phyloP scores from a whole-genome alignment of 345 rosid species.

The Dovyalis caffra region DNA sequence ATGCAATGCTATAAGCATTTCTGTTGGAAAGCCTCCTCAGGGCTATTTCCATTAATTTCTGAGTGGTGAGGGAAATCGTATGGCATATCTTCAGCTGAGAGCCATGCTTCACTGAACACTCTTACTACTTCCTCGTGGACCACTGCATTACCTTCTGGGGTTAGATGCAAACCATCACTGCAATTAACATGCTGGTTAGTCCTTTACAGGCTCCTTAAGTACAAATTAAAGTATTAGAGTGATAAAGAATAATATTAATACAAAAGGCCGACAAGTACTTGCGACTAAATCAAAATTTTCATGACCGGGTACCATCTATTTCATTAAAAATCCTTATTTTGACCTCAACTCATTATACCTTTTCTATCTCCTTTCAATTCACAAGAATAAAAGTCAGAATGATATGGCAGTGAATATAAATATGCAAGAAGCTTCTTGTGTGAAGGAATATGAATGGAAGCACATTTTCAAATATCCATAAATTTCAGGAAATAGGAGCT shows the following conservation, averaged over 20 bases:
- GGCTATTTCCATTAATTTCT: constrained; percentile 54
- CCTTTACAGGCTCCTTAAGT: neutral
- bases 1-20: constrained; percentile 31
- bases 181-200: constrained; percentile 12
- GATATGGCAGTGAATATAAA: too few relatives aligned
- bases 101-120: constrained; percentile 67
- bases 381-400: too few relatives aligned
- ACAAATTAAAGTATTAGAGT: too few relatives aligned
- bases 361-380: too few relatives aligned
- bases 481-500: neutral
- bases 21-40: constrained; percentile 62
- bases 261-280: too few relatives aligned
- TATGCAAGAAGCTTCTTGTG: too few relatives aligned
- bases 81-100: constrained; percentile 69
- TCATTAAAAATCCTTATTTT: too few relatives aligned
- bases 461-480: neutral
- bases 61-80: constrained; percentile 81
- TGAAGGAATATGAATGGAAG: too few relatives aligned
- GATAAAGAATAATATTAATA: too few relatives aligned
- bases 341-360: too few relatives aligned
- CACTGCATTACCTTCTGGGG: constrained; percentile 70
- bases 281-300: too few relatives aligned
- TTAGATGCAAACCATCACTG: constrained; percentile 92
- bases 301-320: too few relatives aligned
- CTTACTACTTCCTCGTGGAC: constrained; percentile 54